Evolutionary conservation across 371 early-diverging fungal genomes (phyloP), one percentile per base, ranked within the genome.

Genomic region (Syncephalis fuscata): DNA sequence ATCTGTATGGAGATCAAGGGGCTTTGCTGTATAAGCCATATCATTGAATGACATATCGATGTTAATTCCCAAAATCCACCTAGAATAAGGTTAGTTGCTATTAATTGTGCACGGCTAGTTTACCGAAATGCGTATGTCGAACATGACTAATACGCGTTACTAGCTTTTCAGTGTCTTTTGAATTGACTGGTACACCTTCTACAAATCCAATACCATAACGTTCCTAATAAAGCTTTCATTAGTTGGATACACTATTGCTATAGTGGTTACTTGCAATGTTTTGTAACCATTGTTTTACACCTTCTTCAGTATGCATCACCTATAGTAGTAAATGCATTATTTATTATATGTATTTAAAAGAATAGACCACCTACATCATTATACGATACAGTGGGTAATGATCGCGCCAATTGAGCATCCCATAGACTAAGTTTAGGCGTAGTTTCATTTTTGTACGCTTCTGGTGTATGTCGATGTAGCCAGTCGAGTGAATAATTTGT

Each of bases 1-100:
- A 58, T 91, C 92, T 0, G 89, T 91, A 51, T 91, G 92, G 0
- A 81, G 82, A 24, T 78, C 78, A 9, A 91, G 63, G 0, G 77
- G 74, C 3, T 86, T 42, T n/a, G 62, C 68, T 0, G 89, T 85
- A 57, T 89, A 91, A 11, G 92, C 92, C 0, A 86, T 86, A 58
- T 91, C 92, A 23, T 82, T 87, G 61, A 86, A 86, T 20, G 71
- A 79, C 45, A 85, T 59, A 52, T 88, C 71, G 9, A 88, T 68
- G 0, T 82, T 80, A 48, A 89, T 11, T 81, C 82, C 89, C 88
- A 91, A 57, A 86, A 79, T 10, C 69, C 73, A 17, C 68, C 68
- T 53, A 51, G 0, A 32, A n/a, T n/a, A n/a, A n/a, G n/a, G n/a
- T n/a, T n/a, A n/a, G 24, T 9, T 5, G 5, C 5, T 19, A 11